These are phyloP conservation scores for Fusarium caatingaense DNA, from an alignment of 2,329 filamentous ascomycete species.

Conservation along the genomic window DNA sequence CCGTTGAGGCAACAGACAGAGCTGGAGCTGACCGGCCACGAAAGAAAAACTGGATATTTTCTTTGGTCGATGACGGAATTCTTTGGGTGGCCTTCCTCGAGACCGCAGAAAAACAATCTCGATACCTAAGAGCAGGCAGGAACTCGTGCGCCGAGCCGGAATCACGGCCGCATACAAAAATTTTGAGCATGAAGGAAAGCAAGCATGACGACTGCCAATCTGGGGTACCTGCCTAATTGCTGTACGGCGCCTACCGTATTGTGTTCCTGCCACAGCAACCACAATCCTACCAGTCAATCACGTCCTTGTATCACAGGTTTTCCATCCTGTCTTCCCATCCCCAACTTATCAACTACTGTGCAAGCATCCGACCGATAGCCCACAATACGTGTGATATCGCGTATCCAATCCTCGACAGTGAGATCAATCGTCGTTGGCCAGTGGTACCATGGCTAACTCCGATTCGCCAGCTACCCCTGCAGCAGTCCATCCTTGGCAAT, in stretches of 20 bases:
- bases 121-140: slow-evolving; percentile 10
- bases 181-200: slow-evolving; percentile 13
- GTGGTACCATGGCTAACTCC: slow-evolving; percentile 19
- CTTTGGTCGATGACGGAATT: slow-evolving; percentile 28
- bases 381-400: slow-evolving; percentile 34
- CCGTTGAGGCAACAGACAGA: slow-evolving; percentile 18
- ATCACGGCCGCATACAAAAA: slow-evolving; percentile 28
- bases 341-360: background rate
- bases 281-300: slow-evolving; percentile 22
- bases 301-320: slow-evolving; percentile 22
- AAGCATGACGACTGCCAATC: slow-evolving; percentile 35
- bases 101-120: background rate
- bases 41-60: slow-evolving; percentile 16
- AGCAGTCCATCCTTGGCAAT: slow-evolving; percentile 24
- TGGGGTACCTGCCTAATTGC: slow-evolving; percentile 9
- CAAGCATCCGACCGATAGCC: slow-evolving; percentile 3
- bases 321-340: slow-evolving; percentile 17
- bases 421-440: slow-evolving; percentile 42
- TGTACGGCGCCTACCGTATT: slow-evolving; percentile 3
- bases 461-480: slow-evolving; percentile 39
- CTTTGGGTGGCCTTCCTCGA: background rate
- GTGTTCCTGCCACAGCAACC: slow-evolving; percentile 30
- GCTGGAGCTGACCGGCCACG: slow-evolving; percentile 1
- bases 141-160: slow-evolving; percentile 35
- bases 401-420: slow-evolving; percentile 34